phyloP scores from a whole-genome alignment of 1,284 basidiomycete genomes.

The Fomes fomentarius region DNA sequence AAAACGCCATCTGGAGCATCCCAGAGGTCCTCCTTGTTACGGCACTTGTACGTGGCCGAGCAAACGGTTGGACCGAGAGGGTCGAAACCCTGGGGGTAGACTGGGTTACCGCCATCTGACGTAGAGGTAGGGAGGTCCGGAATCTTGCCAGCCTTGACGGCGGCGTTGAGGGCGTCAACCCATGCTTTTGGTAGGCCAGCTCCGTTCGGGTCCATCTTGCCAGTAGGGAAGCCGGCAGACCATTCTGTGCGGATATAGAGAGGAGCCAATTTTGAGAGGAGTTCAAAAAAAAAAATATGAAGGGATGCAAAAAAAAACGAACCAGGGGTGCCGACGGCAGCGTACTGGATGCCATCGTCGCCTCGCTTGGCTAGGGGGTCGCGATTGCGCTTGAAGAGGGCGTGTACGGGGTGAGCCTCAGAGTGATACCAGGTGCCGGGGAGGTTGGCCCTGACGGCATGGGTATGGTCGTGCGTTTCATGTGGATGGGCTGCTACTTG shows the following conservation, averaged over 20 bases:
- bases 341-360: constrained; percentile 50
- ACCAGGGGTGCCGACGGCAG: constrained; percentile 64
- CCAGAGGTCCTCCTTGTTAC: constrained; percentile 64
- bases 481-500: constrained; percentile 10
- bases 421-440: constrained; percentile 60
- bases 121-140: constrained; percentile 65
- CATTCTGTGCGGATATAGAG: neutral
- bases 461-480: constrained; percentile 19
- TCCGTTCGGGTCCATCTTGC: constrained; percentile 36
- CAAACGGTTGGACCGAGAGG: constrained; percentile 59
- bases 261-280: constrained; percentile 2
- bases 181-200: constrained; percentile 58
- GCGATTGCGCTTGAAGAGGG: constrained; percentile 61
- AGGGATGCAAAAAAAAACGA: constrained; percentile 24
- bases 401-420: constrained; percentile 57
- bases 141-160: constrained; percentile 71
- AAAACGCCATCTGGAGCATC: constrained; percentile 66
- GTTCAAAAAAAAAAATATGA: neutral
- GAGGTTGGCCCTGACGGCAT: constrained; percentile 29
- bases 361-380: too few relatives aligned
- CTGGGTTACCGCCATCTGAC: constrained; percentile 47
- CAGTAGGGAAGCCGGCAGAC: neutral
- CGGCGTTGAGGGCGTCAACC: constrained; percentile 67
- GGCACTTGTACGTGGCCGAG: constrained; percentile 70
- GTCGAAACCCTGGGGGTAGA: constrained; percentile 57